A percentile compares a stretch with the other conserved stretches of the same genome.
Conservation (phyloP, 164 flowering plant genomes). For the Nymphaea thermarum region DNA sequence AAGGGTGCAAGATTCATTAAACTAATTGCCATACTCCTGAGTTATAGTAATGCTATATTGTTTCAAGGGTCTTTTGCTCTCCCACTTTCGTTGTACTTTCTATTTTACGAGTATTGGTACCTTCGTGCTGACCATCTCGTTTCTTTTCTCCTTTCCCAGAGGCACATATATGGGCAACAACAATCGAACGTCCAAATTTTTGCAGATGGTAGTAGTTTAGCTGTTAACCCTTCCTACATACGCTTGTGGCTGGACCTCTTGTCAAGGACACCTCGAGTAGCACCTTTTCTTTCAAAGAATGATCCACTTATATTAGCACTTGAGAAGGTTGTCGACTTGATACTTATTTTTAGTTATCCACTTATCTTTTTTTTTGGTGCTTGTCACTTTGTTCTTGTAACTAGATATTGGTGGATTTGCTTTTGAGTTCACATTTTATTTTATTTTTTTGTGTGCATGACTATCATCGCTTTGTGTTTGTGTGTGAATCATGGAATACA, state of each 20-base stretch:
- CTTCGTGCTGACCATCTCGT: neutral
- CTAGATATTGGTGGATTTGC: too few relatives aligned
- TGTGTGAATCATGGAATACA: too few relatives aligned
- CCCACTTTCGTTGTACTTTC: too few relatives aligned
- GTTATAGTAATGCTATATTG: too few relatives aligned
- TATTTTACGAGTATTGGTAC: neutral
- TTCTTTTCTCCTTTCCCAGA: slow-evolving; percentile 28
- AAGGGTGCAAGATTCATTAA: too few relatives aligned
- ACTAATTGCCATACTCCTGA: too few relatives aligned
- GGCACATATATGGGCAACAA: slow-evolving; percentile 73
- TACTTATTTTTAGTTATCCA: neutral
- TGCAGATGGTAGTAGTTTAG: slow-evolving; percentile 74
- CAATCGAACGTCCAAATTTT: slow-evolving; percentile 68
- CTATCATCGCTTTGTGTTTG: too few relatives aligned
- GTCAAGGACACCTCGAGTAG: slow-evolving; percentile 88
- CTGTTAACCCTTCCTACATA: slow-evolving; percentile 72
- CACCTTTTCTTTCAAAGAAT: slow-evolving; percentile 74
- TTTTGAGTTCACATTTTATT: too few relatives aligned
- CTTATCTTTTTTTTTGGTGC: neutral
- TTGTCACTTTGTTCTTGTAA: too few relatives aligned
- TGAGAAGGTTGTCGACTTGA: slow-evolving; percentile 42
- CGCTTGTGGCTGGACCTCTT: slow-evolving; percentile 69
- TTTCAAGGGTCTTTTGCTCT: too few relatives aligned
- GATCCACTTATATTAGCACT: slow-evolving; percentile 72
- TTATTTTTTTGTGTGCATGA: too few relatives aligned